Conservation (phyloP, 176 grass and related monocot genomes). For the Hyparrhenia diplandra region DNA sequence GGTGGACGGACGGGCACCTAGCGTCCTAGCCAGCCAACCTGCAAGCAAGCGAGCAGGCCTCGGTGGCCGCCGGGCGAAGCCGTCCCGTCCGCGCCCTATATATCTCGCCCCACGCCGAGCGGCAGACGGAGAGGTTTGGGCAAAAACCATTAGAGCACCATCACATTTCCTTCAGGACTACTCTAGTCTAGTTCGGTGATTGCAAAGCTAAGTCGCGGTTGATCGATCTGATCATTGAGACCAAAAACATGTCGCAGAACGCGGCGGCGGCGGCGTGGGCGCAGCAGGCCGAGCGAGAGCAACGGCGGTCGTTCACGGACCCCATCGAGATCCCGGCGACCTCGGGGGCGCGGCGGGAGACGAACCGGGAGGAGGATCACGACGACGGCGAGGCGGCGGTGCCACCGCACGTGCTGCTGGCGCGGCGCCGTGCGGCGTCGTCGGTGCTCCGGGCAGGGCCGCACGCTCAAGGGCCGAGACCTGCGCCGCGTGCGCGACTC, state of each 20-base stretch:
- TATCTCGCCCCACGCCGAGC: slow-evolving; percentile 7
- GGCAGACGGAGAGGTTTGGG: neutral
- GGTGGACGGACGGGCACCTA: neutral
- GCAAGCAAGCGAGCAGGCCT: neutral
- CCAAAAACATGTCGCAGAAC: slow-evolving; percentile 1
- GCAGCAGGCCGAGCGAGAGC: slow-evolving; percentile 6
- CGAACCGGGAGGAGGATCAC: neutral
- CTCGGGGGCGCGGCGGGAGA: neutral
- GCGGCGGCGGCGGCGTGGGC: neutral
- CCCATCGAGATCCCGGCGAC: slow-evolving; percentile 38
- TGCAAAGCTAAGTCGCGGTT: neutral
- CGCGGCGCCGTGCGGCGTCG: slow-evolving; percentile 30
- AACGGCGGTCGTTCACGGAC: slow-evolving; percentile 24
- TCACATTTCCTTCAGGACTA: neutral
- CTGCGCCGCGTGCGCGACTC: slow-evolving; percentile 52
- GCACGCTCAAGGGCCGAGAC: slow-evolving; percentile 76
- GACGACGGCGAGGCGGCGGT: slow-evolving; percentile 30
- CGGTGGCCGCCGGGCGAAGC: slow-evolving; percentile 21
- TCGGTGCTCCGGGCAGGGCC: slow-evolving; percentile 59
- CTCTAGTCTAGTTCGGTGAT: no score
- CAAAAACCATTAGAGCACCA: neutral
- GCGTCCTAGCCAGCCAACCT: neutral
- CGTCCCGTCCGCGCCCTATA: slow-evolving; percentile 18
- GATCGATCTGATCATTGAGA: neutral
- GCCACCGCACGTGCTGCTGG: slow-evolving; percentile 69